Evolutionary conservation across 352 stramenopile species (phyloP).

Genomic region (Halophytophthora polymorphica): DNA sequence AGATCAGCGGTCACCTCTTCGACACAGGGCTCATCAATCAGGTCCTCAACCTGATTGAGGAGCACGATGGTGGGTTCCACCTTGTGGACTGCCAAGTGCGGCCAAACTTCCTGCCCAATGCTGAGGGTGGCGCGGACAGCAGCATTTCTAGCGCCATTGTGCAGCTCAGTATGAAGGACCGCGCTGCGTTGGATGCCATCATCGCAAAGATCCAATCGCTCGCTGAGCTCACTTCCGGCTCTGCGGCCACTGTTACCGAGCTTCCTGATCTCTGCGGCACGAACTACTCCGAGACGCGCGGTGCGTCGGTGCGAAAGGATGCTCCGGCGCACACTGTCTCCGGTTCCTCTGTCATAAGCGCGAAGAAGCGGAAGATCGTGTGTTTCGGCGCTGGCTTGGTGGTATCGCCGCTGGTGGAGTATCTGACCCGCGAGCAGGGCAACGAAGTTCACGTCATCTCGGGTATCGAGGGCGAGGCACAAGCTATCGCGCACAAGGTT

Average conservation of each 20-base stretch:
- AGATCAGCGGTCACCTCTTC: slow-evolving; percentile 93
- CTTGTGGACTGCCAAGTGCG: slow-evolving; percentile 91
- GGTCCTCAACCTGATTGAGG: slow-evolving; percentile 93
- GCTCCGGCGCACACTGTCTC: slow-evolving; percentile 30
- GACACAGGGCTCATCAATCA: slow-evolving; percentile 96
- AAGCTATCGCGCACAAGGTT: slow-evolving; percentile 68
- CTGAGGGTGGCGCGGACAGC: slow-evolving; percentile 9
- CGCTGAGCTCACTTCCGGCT: slow-evolving; percentile 76
- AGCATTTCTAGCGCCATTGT: slow-evolving; percentile 74
- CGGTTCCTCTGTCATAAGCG: slow-evolving; percentile 45
- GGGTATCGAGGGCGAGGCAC: slow-evolving; percentile 65
- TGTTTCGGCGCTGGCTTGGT: slow-evolving; percentile 87
- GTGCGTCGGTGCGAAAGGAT: slow-evolving; percentile 47
- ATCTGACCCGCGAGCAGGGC: slow-evolving; percentile 65
- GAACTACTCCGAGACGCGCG: slow-evolving; percentile 71
- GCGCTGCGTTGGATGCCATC: slow-evolving; percentile 78
- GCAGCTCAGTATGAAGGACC: slow-evolving; percentile 76
- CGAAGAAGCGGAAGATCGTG: slow-evolving; percentile 80
- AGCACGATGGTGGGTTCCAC: slow-evolving; percentile 83
- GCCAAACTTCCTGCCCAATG: slow-evolving; percentile 56
- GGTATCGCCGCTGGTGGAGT: slow-evolving; percentile 81
- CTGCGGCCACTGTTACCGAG: slow-evolving; percentile 83
- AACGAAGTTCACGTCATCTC: slow-evolving; percentile 81
- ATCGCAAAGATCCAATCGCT: slow-evolving; percentile 85
- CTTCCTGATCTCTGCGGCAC: slow-evolving; percentile 75